Conservation (phyloP, 1,139 yeast genomes). For the Yamadazyma conglobata region DNA sequence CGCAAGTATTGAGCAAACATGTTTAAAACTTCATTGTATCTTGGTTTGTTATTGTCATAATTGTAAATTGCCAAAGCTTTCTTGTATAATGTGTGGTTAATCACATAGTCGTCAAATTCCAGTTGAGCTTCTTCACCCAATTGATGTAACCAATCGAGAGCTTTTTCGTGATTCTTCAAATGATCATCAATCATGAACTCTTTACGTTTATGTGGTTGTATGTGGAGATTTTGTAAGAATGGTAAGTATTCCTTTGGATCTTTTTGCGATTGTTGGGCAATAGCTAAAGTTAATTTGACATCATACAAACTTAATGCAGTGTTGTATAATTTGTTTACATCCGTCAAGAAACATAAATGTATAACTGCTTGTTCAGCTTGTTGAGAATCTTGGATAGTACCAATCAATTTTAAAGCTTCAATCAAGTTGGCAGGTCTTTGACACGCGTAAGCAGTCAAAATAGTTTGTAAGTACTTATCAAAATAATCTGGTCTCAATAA, state of each 20-base stretch:
- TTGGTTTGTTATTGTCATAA: conserved; percentile 42
- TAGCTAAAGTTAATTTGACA: conserved; percentile 70
- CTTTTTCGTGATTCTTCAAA: conserved; percentile 64
- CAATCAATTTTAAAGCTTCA: conserved; percentile 67
- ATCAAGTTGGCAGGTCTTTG: conserved; percentile 82
- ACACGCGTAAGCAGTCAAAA: conserved; percentile 89
- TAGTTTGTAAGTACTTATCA: conserved; percentile 65
- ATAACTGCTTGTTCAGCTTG: conserved; percentile 64
- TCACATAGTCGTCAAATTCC: conserved; percentile 69
- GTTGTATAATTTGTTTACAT: conserved; percentile 76
- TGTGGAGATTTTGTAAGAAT: conserved; percentile 76
- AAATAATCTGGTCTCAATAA: conserved; percentile 52
- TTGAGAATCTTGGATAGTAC: conserved; percentile 41
- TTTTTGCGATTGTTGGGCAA: conserved; percentile 95
- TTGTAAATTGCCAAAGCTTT: conserved; percentile 63
- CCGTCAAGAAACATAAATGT: conserved; percentile 88
- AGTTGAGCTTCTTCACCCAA: conserved; percentile 44
- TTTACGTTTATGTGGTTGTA: conserved; percentile 62
- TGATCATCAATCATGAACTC: conserved; percentile 78
- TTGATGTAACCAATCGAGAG: conserved; percentile 62
- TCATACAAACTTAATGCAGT: conserved; percentile 83
- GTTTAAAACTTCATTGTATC: conserved; percentile 53
- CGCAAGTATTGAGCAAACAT: conserved; percentile 63
- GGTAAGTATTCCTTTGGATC: conserved; percentile 98
- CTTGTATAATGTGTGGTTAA: conserved; percentile 69